A percentile compares a stretch with the other conserved stretches of the same genome.
These are phyloP conservation scores for Metschnikowia dekortorum DNA, from an alignment of 805 yeast species.

Conservation along the genomic window DNA sequence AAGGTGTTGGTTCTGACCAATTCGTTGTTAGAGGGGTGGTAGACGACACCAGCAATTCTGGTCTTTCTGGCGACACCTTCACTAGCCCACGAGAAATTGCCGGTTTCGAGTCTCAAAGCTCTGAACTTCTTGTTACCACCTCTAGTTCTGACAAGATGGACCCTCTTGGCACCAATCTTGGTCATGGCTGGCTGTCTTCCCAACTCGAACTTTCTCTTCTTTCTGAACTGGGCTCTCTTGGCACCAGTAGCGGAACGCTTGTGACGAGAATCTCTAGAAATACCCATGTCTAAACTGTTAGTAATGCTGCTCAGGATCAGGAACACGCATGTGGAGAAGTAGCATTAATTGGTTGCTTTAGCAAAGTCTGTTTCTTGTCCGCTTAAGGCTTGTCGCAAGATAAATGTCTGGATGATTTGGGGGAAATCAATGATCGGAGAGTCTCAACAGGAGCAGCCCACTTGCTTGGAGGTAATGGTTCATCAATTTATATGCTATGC, in stretches of 20 bases:
- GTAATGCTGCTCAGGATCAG: conserved; percentile 3
- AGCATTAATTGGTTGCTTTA: background rate
- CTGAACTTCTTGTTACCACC: conserved; percentile 99
- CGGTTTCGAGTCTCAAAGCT: conserved; percentile 98
- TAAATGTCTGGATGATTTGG: too few relatives aligned
- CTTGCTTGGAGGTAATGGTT: background rate
- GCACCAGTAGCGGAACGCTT: conserved; percentile 99
- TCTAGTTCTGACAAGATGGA: conserved; percentile 98
- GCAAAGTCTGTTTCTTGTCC: too few relatives aligned
- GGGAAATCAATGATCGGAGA: too few relatives aligned
- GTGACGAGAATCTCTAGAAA: conserved; percentile 99
- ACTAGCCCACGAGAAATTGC: conserved; percentile 99
- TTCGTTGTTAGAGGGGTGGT: conserved; percentile 99
- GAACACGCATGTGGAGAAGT: background rate
- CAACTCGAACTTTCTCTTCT: conserved; percentile 99
- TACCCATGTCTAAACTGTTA: conserved; percentile 73
- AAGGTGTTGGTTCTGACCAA: conserved; percentile 99
- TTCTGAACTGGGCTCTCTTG: conserved; percentile 99
- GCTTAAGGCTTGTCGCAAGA: too few relatives aligned
- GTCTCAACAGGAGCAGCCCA: background rate
- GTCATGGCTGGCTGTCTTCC: conserved; percentile 99
- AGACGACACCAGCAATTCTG: conserved; percentile 95
- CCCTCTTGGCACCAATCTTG: conserved; percentile 98
- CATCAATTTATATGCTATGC: background rate
- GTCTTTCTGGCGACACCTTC: conserved; percentile 99